phyloP scores from a whole-genome alignment of 805 yeast species.

The Scheffersomyces ergatensis region DNA sequence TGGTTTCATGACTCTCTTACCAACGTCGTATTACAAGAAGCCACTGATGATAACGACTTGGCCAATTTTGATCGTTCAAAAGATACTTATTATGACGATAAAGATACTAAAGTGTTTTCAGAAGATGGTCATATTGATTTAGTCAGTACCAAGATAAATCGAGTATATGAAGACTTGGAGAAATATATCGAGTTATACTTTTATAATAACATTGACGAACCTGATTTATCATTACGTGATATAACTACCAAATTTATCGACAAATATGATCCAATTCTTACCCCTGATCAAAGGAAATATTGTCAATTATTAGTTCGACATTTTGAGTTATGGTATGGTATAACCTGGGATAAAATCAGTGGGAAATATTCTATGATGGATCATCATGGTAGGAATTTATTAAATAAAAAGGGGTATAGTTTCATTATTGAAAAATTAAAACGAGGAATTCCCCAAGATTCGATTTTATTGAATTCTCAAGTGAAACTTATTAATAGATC shows the following conservation, averaged over 20 bases:
- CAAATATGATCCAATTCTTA: conserved; percentile 45
- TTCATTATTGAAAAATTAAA: conserved; percentile 44
- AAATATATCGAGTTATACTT: conserved; percentile 57
- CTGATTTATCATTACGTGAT: conserved; percentile 53
- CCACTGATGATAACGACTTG: conserved; percentile 10
- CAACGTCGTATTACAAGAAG: conserved; percentile 53
- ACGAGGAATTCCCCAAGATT: conserved; percentile 33
- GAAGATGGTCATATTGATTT: conserved; percentile 34
- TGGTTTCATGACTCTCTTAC: conserved; percentile 86
- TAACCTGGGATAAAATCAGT: conserved; percentile 64
- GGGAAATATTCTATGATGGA: conserved; percentile 68
- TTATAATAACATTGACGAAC: conserved; percentile 44
- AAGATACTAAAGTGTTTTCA: conserved; percentile 23
- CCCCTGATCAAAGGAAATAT: conserved; percentile 48
- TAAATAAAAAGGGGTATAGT: conserved; percentile 56
- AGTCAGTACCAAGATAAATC: conserved; percentile 20
- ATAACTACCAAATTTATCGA: conserved; percentile 47
- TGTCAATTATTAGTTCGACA: conserved; percentile 54
- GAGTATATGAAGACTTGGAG: conserved; percentile 53
- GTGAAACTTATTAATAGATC: conserved; percentile 39
- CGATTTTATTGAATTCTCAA: conserved; percentile 38
- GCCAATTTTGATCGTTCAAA: conserved; percentile 12
- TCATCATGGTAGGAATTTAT: conserved; percentile 77
- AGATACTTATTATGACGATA: conserved; percentile 51
- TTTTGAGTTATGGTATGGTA: conserved; percentile 79